phyloP scores from a whole-genome alignment of 1,284 basidiomycete species.

The Moniliella sp. region DNA sequence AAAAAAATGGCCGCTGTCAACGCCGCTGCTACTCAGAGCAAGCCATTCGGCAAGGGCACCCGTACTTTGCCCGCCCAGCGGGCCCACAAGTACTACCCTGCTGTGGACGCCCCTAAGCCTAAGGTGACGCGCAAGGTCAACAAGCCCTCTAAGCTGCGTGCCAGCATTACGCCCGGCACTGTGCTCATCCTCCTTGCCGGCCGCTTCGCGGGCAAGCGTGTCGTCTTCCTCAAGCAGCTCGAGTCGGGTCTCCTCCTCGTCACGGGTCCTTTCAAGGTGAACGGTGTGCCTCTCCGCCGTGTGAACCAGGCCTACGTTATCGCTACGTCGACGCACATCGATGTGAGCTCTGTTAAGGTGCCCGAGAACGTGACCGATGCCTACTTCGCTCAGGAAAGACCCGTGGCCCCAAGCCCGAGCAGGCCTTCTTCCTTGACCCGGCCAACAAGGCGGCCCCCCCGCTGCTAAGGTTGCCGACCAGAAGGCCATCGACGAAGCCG shows the following conservation, averaged over 20 bases:
- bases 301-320: conserved; percentile 99
- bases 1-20: no score
- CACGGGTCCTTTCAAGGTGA: conserved; percentile 92
- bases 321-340: conserved; percentile 85
- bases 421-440: conserved; percentile 85
- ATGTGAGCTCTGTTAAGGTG: conserved; percentile 54
- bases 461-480: conserved; percentile 77
- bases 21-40: conserved; percentile 47
- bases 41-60: conserved; percentile 60
- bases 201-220: conserved; percentile 91
- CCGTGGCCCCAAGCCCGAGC: conserved; percentile 72
- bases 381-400: conserved; percentile 47
- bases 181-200: conserved; percentile 91
- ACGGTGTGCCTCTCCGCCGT: conserved; percentile 90
- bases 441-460: conserved; percentile 75
- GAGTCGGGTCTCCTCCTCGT: conserved; percentile 78
- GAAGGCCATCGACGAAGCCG: conserved; percentile 62
- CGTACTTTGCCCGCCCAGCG: conserved; percentile 64
- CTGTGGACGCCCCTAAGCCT: conserved; percentile 68
- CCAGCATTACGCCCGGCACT: conserved; percentile 76
- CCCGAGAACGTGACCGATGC: conserved; percentile 73
- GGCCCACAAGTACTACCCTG: conserved; percentile 85
- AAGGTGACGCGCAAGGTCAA: conserved; percentile 76
- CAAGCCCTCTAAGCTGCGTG: conserved; percentile 49
- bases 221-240: conserved; percentile 94